phyloP scores from a whole-genome alignment of 805 yeast species.

The Peterozyma xylosa region DNA sequence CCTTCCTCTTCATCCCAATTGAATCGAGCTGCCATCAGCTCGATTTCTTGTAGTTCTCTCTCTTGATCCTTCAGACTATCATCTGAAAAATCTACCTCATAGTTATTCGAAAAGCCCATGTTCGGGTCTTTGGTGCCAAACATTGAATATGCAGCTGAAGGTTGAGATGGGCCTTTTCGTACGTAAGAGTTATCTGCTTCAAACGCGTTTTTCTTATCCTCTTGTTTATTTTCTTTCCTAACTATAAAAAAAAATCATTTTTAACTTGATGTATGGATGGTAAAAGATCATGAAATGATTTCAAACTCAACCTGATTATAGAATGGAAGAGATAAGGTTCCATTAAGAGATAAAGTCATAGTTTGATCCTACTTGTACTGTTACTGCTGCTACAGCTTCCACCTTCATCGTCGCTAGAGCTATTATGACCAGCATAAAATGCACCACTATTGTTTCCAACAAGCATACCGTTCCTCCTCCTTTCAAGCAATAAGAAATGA shows the following conservation, averaged over 20 bases:
- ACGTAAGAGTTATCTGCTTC: too few species aligned
- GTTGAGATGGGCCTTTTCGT: too few species aligned
- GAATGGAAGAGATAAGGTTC: neutral
- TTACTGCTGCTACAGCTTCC: too few species aligned
- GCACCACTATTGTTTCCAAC: neutral
- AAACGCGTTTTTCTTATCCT: too few species aligned
- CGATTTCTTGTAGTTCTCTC: neutral
- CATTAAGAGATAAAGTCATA: neutral
- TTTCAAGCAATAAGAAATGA: conserved; percentile 37
- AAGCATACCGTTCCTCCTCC: conserved; percentile 22
- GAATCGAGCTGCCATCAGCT: neutral
- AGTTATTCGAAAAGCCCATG: too few species aligned
- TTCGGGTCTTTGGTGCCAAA: too few species aligned
- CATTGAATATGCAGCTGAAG: too few species aligned
- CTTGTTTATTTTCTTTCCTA: too few species aligned
- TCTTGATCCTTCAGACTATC: neutral
- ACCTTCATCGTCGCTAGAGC: neutral
- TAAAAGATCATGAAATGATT: too few species aligned
- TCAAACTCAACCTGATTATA: neutral
- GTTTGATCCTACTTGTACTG: too few species aligned
- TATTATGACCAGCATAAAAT: neutral
- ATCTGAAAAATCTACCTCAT: neutral
- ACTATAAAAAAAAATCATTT: too few species aligned
- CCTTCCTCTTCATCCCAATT: neutral
- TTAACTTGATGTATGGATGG: too few species aligned